Conservation (phyloP, 345 rosid species). For the Hibiscus mutabilis region DNA sequence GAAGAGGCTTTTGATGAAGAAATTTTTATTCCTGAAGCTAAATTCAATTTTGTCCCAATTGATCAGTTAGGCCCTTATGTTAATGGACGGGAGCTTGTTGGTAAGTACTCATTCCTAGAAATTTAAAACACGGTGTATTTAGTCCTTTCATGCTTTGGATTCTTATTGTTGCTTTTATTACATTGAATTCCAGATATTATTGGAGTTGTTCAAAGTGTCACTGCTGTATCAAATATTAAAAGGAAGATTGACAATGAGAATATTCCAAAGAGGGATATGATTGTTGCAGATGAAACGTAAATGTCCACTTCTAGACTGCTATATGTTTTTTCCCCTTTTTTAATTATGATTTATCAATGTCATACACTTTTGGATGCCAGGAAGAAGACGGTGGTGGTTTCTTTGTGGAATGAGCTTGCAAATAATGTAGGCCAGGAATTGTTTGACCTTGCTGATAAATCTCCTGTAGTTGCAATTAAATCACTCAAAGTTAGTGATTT, state of each 20-base stretch:
- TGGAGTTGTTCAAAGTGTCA: conserved; percentile 85
- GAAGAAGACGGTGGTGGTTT: conserved; percentile 75
- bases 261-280: conserved; percentile 72
- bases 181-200: conserved; percentile 45
- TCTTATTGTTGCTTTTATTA: not conserved
- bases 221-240: conserved; percentile 65
- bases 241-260: conserved; percentile 73
- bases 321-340: not conserved
- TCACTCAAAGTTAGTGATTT: conserved; percentile 81
- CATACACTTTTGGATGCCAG: conserved; percentile 22
- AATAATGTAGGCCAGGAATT: conserved; percentile 64
- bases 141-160: not conserved
- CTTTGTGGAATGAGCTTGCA: conserved; percentile 78
- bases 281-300: conserved; percentile 56
- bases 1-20: conserved; percentile 70
- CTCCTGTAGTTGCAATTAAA: conserved; percentile 73
- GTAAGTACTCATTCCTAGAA: conserved; percentile 27
- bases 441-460: conserved; percentile 57
- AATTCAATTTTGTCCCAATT: conserved; percentile 65
- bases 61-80: conserved; percentile 71
- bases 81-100: conserved; percentile 61
- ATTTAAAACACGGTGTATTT: not conserved
- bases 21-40: conserved; percentile 61
- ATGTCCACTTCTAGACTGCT: conserved; percentile 2
- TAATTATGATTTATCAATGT: not conserved